Evolutionary conservation across 2,329 filamentous ascomycete species (phyloP), one percentile per base, ranked within the genome.

Genomic region (Trichoderma pleuroti): DNA sequence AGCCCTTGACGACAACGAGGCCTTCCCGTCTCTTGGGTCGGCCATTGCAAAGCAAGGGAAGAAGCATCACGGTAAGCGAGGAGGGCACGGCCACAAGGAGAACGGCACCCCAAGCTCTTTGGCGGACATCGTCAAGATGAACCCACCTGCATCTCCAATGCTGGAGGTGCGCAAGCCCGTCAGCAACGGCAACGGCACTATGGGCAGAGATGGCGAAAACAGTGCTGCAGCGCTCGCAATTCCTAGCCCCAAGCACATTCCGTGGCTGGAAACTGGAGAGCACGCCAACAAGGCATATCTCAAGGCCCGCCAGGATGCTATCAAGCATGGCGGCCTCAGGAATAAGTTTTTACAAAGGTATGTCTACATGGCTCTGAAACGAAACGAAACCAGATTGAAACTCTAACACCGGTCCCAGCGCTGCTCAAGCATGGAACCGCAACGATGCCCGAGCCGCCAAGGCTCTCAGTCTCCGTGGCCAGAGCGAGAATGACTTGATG

Each of bases 341-440:
- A 99, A 98, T 81, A 98, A 98, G 80, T 99, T 98, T 76, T 82
- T 99, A 68, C 95, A 98, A 81, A 97, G 93, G 93, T 95, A 82
- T 76, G 83, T 79, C 24, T 18, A 57, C 18, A 11, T 36, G 30
- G 34, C 10, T 18, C 11, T 59, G 9, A 18, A 8, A 57, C 2
- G 9, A 18, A 8, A 57, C 2, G 3, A 54, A 9, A 21, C 7
- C 11, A 5, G 56, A 60, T 61, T 10, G 28, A 39, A 71, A 74
- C 56, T 73, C 69, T 74, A 67, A 74, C 70, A 16, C 9, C 8
- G 32, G 5, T 28, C 26, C 54, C 73, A 97, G 94, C 80, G 96
- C 96, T 74, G 95, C 95, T 10, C 95, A 98, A 86, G 96, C 96
- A 26, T 99, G 96, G 95, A 98, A 98, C 79, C 92, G 96, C 71